Evolutionary conservation across 257 asterid species (phyloP).

Genomic region (Ocimum tenuiflorum): DNA sequence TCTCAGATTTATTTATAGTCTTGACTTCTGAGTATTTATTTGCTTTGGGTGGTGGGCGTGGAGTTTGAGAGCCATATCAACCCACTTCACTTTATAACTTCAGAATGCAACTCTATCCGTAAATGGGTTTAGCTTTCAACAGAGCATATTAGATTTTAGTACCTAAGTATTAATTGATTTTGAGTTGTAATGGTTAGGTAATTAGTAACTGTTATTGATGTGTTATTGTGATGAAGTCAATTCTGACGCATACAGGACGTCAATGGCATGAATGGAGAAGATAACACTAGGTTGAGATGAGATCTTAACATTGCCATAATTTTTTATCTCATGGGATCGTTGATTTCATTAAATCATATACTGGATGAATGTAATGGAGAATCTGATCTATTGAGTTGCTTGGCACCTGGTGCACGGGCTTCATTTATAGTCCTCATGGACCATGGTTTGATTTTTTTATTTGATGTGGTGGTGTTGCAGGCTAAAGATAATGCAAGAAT

Average conservation of each 20-base stretch:
- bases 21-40: not conserved
- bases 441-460: not conserved
- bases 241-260: not conserved
- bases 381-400: not conserved
- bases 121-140: not conserved
- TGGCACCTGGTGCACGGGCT: constrained; percentile 3
- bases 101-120: not conserved
- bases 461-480: constrained; percentile 35
- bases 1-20: not conserved
- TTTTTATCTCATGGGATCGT: not conserved
- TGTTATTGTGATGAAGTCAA: not conserved
- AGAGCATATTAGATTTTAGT: not conserved
- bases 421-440: not conserved
- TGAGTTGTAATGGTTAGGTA: not conserved
- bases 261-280: constrained; percentile 3
- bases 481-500: constrained; percentile 76
- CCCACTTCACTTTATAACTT: not conserved
- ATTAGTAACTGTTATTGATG: not conserved
- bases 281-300: not conserved
- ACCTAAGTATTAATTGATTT: not conserved
- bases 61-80: not conserved
- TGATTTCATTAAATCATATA: not conserved
- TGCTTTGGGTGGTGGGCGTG: constrained; percentile 2
- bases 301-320: not conserved
- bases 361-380: not conserved